Base-by-base conservation (phyloP, 306 rosid genomes). In the Calophaca sinica region DNA sequence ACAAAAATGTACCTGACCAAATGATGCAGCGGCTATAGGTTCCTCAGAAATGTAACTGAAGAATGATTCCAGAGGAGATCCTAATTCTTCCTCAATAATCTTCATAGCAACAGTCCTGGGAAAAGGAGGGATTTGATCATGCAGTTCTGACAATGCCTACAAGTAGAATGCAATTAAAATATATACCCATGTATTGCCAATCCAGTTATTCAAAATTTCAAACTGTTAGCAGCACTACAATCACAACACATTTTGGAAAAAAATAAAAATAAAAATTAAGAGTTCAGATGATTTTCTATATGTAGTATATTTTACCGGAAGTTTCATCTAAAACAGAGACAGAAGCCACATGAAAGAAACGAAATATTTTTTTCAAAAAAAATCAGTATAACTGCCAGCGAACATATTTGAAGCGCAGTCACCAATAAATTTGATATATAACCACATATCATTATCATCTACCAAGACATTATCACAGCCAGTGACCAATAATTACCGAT, bases 21-120 rank as follows among this genome's bases (percentile, higher is more conserved):
- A 94, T 74, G 98, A 94, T 77, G 98, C 98, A 8, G 98, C 97
- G 66, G 97, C 98, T 62, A 87, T 79, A 76, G 97, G 96, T 76
- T 93, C 91, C 76, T 87, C 86, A 7, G 98, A 88, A 74, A 94
- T 89, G 90, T 84, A 86, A 79, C 91, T 77, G 80, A 88, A 94
- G 60, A 86, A 70, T 72, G 96, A 88, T 76, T 89, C 91, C 62
- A 84, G 67, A 36, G 97, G 87, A 72, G 89, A 83, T 77, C 97
- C 97, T 38, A 91, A 83, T 83, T 94, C 96, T 82, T 91, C 96
- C 88, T 87, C 90, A 14, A 89, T 85, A 83, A 91, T 89, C 86
- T 84, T 88, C 96, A 94, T 94, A 46, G 98, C 98, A 72, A 75
- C 75, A 7, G 36, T 52, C 91, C 90, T 89, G 52, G 97, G 89